Base-by-base conservation (phyloP, 2,329 filamentous ascomycete species). In the Paraphaeosphaeria minitans region DNA sequence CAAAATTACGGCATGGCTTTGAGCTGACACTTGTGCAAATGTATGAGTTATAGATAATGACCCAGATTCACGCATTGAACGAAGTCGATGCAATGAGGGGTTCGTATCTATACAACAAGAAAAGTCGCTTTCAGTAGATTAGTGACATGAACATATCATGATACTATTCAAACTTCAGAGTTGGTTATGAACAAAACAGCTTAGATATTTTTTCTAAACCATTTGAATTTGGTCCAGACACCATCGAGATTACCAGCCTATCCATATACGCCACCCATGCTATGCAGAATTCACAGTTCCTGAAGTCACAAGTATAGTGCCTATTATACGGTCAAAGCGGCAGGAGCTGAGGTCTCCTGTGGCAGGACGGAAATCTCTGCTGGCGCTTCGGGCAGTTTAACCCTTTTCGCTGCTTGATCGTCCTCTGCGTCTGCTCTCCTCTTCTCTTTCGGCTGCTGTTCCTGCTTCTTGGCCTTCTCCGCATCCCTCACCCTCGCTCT, bases 401-500 rank as follows among this genome's bases (percentile, higher is more conserved):
- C 57, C 3, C 72, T 61, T 59, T 76, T 76, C 2, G 67, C 62
- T 27, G 65, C 63, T 5, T 64, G 61, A 39, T 66, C 56, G 3
- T 65, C 58, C n/a, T 67, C 59, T 10, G 48, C 31, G 16, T 60
- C 55, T 6, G 53, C 62, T 22, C 68, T 64, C 10, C 64, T 50
- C 58, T 69, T 67, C 51, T 65, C 67, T 33, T 61, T 68, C 29
- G 65, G 63, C 39, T 68, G 60, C 10, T 62, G 53, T 10, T 52
- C 51, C 46, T 60, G 43, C 9, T 51, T 59, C 29, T 60, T 57
- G 12, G 61, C 43, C 42, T 51, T 61, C 48, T 62, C 68, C 33
- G 68, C 54, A 47, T 63, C 63, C 41, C 51, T 74, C 21, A 74
- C 75, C 45, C 78, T 77, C 46, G 79, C 79, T 56, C 80, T 81